A percentile compares a stretch with the other conserved stretches of the same genome.
Evolutionary conservation across 2,329 filamentous ascomycete species (phyloP).

Genomic region (Claviceps africana): DNA sequence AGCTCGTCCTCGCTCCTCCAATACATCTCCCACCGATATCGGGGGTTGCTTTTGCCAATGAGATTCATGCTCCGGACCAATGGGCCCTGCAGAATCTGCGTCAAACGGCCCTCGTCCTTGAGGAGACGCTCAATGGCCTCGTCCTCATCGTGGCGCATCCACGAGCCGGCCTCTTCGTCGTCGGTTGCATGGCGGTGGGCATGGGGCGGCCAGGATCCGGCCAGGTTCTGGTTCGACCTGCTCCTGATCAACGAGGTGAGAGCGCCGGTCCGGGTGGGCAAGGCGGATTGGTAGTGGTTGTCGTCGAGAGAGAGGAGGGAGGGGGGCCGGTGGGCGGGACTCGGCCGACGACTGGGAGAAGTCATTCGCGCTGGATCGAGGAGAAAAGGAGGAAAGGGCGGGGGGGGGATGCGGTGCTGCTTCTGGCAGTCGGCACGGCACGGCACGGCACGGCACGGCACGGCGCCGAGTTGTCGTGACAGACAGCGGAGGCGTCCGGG

Average conservation of each 20-base stretch:
- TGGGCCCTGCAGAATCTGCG: constrained; percentile 46
- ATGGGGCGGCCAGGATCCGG: constrained; percentile 13
- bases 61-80: constrained; percentile 72
- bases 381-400: background rate
- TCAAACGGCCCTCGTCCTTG: constrained; percentile 44
- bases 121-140: constrained; percentile 32
- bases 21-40: constrained; percentile 77
- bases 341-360: constrained; percentile 15
- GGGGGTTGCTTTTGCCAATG: constrained; percentile 76
- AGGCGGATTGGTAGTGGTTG: constrained; percentile 15
- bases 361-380: constrained; percentile 11
- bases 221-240: constrained; percentile 22
- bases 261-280: constrained; percentile 23
- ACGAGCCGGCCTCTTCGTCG: constrained; percentile 19
- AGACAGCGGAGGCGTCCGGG: background rate
- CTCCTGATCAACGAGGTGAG: constrained; percentile 25
- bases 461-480: background rate
- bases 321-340: constrained; percentile 16
- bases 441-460: no score
- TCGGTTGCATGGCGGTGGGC: constrained; percentile 11
- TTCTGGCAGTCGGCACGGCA: background rate
- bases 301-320: constrained; percentile 21
- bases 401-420: background rate
- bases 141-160: constrained; percentile 18
- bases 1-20: constrained; percentile 72